These are phyloP conservation scores for Plasmodium billcollinsi DNA, from an alignment of 169 alveolate genomes.

Conservation along the genomic window DNA sequence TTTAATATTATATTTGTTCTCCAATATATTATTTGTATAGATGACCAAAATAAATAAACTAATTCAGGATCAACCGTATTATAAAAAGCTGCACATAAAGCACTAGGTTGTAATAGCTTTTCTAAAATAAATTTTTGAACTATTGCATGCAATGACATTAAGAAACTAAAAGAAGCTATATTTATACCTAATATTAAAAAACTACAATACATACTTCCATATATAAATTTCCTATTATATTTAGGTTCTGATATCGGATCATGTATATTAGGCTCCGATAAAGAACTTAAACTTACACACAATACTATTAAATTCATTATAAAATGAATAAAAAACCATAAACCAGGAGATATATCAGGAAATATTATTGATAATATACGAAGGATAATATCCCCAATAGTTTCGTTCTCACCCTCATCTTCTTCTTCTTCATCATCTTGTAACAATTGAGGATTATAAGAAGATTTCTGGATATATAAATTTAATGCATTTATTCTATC, in stretches of 20 bases:
- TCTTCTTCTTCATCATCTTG: constrained; percentile 77
- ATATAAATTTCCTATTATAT: constrained; percentile 54
- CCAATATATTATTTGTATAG: constrained; percentile 84
- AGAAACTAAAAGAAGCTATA: constrained; percentile 38
- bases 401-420: constrained; percentile 64
- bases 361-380: constrained; percentile 39
- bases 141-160: constrained; percentile 66
- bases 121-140: constrained; percentile 75
- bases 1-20: constrained; percentile 57
- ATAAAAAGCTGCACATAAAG: constrained; percentile 81
- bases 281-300: constrained; percentile 56
- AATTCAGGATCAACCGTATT: constrained; percentile 85
- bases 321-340: constrained; percentile 73
- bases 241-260: constrained; percentile 47
- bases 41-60: constrained; percentile 83
- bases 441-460: constrained; percentile 60
- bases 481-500: constrained; percentile 71
- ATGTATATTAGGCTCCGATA: constrained; percentile 55
- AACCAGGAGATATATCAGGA: constrained; percentile 69
- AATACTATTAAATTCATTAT: constrained; percentile 43
- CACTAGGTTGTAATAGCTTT: constrained; percentile 76
- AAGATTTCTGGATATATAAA: constrained; percentile 65
- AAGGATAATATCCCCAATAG: constrained; percentile 51
- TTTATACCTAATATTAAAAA: constrained; percentile 45
- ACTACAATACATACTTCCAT: constrained; percentile 64